Percentiles rank a stretch among this genome's conserved stretches.
phyloP scores from a whole-genome alignment of 306 rosid genomes.

The Sicyos edulis region DNA sequence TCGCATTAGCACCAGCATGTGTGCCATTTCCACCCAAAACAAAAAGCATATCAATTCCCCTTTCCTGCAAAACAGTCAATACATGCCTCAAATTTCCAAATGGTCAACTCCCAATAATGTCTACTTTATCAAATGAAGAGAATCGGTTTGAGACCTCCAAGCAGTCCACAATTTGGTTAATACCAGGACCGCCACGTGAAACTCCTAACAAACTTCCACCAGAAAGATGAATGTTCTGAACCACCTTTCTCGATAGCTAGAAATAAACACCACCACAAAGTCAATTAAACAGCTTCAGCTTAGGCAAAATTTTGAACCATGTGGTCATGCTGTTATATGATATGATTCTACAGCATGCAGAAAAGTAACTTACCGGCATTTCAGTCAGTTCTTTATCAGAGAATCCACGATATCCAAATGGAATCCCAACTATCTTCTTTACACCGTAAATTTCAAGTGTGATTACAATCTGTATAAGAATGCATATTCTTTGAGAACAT shows the following conservation, averaged over 20 bases:
- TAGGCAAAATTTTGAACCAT: slow-evolving; percentile 21
- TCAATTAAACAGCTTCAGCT: slow-evolving; percentile 10
- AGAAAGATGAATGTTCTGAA: slow-evolving; percentile 96
- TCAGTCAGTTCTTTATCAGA: slow-evolving; percentile 70
- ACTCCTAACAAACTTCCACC: slow-evolving; percentile 99
- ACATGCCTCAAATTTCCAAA: neutral
- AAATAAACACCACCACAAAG: slow-evolving; percentile 27
- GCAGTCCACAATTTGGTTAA: slow-evolving; percentile 69
- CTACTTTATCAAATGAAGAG: slow-evolving; percentile 11
- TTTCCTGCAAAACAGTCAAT: slow-evolving; percentile 47
- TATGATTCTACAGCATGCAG: slow-evolving; percentile 12
- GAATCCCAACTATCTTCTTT: slow-evolving; percentile 86
- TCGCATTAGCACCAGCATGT: slow-evolving; percentile 95
- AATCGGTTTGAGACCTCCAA: slow-evolving; percentile 50
- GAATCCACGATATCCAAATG: slow-evolving; percentile 96
- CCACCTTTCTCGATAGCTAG: slow-evolving; percentile 86
- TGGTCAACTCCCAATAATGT: slow-evolving; percentile 10
- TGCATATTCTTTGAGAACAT: neutral
- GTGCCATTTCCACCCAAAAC: slow-evolving; percentile 98
- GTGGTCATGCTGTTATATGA: neutral
- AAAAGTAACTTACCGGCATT: slow-evolving; percentile 52
- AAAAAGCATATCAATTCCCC: slow-evolving; percentile 95
- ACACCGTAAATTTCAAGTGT: slow-evolving; percentile 98
- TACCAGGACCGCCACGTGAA: slow-evolving; percentile 86
- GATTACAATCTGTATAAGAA: slow-evolving; percentile 74